These are phyloP conservation scores for Apiospora marii DNA, from an alignment of 2,329 filamentous ascomycete species.

Conservation along the genomic window DNA sequence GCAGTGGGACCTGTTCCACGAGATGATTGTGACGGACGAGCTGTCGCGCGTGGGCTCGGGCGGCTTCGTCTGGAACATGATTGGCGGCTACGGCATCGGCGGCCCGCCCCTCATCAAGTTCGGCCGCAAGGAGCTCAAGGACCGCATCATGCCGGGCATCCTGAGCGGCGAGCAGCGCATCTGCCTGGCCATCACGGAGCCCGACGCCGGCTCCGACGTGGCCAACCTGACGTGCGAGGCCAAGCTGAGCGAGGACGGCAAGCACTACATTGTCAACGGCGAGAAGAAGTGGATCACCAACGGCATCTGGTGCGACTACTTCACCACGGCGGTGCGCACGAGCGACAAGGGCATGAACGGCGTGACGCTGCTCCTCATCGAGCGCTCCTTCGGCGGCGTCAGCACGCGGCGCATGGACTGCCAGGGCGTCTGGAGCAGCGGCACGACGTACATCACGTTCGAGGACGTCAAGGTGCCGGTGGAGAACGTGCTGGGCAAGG, in stretches of 20 bases:
- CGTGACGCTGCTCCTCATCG: constrained; percentile 88
- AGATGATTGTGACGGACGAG: constrained; percentile 95
- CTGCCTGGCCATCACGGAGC: constrained; percentile 96
- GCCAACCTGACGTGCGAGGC: constrained; percentile 96
- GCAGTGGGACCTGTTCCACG: constrained; percentile 98
- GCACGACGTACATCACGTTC: constrained; percentile 97
- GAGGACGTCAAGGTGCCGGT: constrained; percentile 99
- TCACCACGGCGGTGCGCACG: constrained; percentile 94
- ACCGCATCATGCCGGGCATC: constrained; percentile 89
- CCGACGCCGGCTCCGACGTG: constrained; percentile 92
- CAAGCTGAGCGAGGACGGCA: constrained; percentile 92
- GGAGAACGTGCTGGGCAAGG: constrained; percentile 97
- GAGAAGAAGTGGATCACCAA: constrained; percentile 99
- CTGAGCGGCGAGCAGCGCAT: constrained; percentile 94
- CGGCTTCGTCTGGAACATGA: constrained; percentile 95
- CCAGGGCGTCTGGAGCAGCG: constrained; percentile 94
- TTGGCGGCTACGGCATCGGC: constrained; percentile 96
- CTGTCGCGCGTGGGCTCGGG: constrained; percentile 87
- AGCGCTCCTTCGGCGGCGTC: constrained; percentile 84
- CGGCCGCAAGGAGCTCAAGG: constrained; percentile 82
- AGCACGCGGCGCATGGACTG: constrained; percentile 97
- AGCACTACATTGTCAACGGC: constrained; percentile 99
- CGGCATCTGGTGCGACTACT: constrained; percentile 96
- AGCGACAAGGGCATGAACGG: constrained; percentile 91
- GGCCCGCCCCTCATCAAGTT: constrained; percentile 92